phyloP scores from a whole-genome alignment of 2,329 filamentous ascomycete genomes.

The Corinectria fuckeliana region DNA sequence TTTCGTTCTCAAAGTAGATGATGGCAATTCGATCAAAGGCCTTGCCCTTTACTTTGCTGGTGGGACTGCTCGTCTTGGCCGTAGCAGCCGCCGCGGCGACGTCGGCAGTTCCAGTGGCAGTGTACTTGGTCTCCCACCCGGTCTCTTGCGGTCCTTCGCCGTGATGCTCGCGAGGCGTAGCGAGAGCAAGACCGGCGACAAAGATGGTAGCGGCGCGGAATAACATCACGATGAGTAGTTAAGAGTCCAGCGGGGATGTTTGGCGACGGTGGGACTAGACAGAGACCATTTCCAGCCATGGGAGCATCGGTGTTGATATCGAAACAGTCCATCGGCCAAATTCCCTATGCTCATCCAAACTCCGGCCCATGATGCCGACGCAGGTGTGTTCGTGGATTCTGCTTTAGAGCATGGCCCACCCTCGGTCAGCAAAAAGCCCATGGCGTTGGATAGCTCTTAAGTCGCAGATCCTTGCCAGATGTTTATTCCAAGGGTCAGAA shows the following conservation, averaged over 20 bases:
- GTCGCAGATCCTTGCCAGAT: neutral
- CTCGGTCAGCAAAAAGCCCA: conserved; percentile 17
- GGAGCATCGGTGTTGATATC: conserved; percentile 11
- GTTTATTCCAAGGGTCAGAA: neutral
- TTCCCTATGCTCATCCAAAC: neutral
- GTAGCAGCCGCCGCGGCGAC: conserved; percentile 65
- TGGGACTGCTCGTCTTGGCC: conserved; percentile 65
- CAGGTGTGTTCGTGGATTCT: neutral
- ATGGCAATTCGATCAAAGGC: conserved; percentile 75
- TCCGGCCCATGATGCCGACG: neutral
- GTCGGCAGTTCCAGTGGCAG: conserved; percentile 56
- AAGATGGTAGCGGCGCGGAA: conserved; percentile 32
- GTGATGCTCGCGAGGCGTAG: conserved; percentile 16
- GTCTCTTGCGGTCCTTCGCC: conserved; percentile 2
- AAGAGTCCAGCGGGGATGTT: neutral
- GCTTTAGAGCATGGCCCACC: conserved; percentile 20
- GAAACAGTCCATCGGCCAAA: neutral
- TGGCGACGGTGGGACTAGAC: neutral
- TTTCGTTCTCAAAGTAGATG: conserved; percentile 81
- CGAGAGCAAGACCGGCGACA: conserved; percentile 36
- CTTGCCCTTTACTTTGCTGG: conserved; percentile 70
- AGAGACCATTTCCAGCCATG: neutral
- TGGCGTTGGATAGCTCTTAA: neutral
- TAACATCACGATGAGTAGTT: conserved; percentile 19
- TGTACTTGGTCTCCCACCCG: conserved; percentile 52